Evolutionary conservation across 225 moss, liverwort and hornwort genomes (phyloP).

Genomic region (Rhytidiadelphus loreus): DNA sequence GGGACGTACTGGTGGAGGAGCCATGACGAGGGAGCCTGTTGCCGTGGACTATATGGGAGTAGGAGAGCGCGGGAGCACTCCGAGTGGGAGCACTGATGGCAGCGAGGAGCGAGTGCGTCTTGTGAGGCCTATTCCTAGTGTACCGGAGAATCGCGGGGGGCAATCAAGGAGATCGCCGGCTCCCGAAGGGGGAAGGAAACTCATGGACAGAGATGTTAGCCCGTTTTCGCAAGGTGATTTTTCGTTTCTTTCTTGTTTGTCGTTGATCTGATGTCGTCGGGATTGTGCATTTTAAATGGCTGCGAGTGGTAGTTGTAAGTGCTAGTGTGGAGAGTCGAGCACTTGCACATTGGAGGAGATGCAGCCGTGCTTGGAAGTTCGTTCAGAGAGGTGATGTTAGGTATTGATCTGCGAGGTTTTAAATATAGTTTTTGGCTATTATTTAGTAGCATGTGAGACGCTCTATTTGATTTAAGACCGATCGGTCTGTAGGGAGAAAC

Average conservation of each 20-base stretch:
- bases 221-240: not conserved
- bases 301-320: not conserved
- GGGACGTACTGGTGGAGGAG: not conserved
- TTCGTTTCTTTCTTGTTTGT: not conserved
- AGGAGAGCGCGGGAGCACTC: not conserved
- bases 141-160: constrained; percentile 9
- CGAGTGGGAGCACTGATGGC: not conserved
- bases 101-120: constrained; percentile 14
- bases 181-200: not conserved
- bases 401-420: not conserved
- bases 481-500: not conserved
- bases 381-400: not conserved
- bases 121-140: constrained; percentile 31
- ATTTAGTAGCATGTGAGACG: not conserved
- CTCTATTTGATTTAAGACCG: not conserved
- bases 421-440: not conserved
- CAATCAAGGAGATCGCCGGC: constrained; percentile 3
- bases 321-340: not conserved
- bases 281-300: not conserved
- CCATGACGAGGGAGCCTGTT: constrained; percentile 29
- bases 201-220: not conserved
- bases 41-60: constrained; percentile 36
- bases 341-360: not conserved
- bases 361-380: not conserved
- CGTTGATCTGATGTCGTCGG: not conserved